These are phyloP conservation scores for Trichophyton verrucosum DNA, from an alignment of 2,329 filamentous ascomycete species.

Conservation along the genomic window DNA sequence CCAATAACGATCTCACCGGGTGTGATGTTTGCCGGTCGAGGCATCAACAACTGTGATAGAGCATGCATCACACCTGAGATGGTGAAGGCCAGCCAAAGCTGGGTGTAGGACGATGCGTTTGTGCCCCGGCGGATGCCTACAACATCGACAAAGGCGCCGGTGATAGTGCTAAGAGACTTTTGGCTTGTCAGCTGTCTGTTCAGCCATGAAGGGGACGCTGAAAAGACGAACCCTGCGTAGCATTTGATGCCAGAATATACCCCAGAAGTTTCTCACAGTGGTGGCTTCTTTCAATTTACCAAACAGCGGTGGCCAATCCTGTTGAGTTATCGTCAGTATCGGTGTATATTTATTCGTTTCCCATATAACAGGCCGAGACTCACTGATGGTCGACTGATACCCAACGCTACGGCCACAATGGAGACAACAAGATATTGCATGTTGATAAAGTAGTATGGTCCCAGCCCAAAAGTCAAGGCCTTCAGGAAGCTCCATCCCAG, in stretches of 20 bases:
- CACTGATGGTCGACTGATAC: background rate
- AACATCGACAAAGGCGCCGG: background rate
- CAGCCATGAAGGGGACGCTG: background rate
- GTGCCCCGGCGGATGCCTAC: background rate
- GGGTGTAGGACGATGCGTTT: background rate
- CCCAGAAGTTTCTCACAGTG: background rate
- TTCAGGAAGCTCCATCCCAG: background rate
- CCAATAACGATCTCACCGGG: background rate
- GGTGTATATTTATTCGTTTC: too few species aligned
- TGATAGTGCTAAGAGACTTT: background rate
- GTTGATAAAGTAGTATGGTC: background rate
- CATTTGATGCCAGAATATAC: background rate
- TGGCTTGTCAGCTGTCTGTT: background rate
- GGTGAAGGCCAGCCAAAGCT: background rate
- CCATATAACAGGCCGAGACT: background rate
- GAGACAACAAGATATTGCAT: background rate
- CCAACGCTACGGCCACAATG: background rate
- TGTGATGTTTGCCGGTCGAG: background rate
- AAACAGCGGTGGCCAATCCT: background rate
- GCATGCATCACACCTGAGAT: background rate
- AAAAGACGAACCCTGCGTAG: background rate
- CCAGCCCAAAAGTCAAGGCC: background rate
- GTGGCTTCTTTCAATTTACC: background rate
- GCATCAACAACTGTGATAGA: background rate
- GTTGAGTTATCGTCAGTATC: background rate